Base-by-base conservation (phyloP, 805 yeast species). In the Yarrowia sp. region DNA sequence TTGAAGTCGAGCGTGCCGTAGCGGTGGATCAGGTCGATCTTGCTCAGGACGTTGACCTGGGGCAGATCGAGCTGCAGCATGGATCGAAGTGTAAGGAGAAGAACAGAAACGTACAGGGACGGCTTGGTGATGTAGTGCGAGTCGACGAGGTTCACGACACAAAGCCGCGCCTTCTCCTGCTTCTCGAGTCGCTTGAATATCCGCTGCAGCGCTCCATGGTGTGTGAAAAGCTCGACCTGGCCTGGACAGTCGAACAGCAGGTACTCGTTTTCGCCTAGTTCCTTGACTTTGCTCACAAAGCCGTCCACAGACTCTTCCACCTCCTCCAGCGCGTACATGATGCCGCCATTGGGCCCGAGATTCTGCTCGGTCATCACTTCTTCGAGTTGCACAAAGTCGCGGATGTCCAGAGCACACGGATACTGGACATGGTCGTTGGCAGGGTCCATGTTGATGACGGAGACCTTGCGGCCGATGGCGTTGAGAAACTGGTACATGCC, bases 21-120 rank as follows among this genome's bases (percentile, higher is more conserved):
- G 24, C 80, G 81, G 58, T 83, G 79, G 14, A 94, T 75, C 72
- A 87, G 76, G 72, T 94, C 99, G 47, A 96, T 89, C 75, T 94
- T 94, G 44, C 96, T 88, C 25, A 94, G 80, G 1, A 94, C 97
- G 70, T 94, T 94, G 8, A 94, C 80, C 68, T 93, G 98, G 1
- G 99, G 98, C 59, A 94, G 74, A 68, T 90, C 96, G 74, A 94
- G 76, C 74, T 92, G 97, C 33, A 94, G 75, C 99, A 94, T 94
- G 3, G 96, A 85, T 67, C 99, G 80, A 44, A 94, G 78, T 1
- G 97, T 87, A 60, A 94, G 76, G 44, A 94, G 74, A 10, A 94
- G 73, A 1, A 91, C 81, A 0, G 97, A 89, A 19, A 94, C 79
- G 72, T 96, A 94, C 70, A 88, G 96, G 0, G 96, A 87, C 0